phyloP scores from a whole-genome alignment of 495 filamentous ascomycete genomes.

The Aspergillus baeticus region DNA sequence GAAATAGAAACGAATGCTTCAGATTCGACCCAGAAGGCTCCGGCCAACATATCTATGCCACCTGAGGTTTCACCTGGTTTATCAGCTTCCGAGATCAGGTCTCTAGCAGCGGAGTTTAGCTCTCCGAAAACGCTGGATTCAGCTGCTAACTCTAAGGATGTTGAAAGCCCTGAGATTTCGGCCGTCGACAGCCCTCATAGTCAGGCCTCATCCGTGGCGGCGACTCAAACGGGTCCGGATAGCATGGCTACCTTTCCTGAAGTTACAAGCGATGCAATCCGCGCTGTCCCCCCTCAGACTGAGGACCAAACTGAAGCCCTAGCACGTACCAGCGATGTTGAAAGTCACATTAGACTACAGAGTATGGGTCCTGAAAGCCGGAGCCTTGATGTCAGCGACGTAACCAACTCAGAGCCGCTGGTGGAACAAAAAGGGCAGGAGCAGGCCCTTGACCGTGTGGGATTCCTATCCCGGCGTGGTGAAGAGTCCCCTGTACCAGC shows the following conservation, averaged over 20 bases:
- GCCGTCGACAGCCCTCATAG: not conserved
- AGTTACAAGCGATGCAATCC: not conserved
- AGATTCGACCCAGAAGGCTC: too few species aligned
- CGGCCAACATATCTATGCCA: not conserved
- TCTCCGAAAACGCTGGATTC: too few species aligned
- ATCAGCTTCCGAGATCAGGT: too few species aligned
- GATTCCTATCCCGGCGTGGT: slow-evolving; percentile 2
- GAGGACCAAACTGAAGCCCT: not conserved
- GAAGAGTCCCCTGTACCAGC: not conserved
- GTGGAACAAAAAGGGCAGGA: not conserved
- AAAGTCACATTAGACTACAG: not conserved
- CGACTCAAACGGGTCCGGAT: not conserved
- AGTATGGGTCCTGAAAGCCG: not conserved
- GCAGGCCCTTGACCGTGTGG: not conserved
- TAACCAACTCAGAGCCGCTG: not conserved
- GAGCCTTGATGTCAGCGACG: not conserved
- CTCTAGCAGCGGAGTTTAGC: too few species aligned
- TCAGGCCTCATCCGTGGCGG: not conserved
- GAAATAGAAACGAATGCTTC: too few species aligned
- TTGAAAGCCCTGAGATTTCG: too few species aligned
- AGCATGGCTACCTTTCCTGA: not conserved
- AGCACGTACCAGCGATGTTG: not conserved
- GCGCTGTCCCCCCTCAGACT: not conserved
- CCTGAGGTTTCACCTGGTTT: not conserved
- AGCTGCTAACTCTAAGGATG: too few species aligned